Evolutionary conservation across 2,329 filamentous ascomycete genomes (phyloP), one percentile per base, ranked within the genome.

Genomic region (Aspergillus costaricaensis): DNA sequence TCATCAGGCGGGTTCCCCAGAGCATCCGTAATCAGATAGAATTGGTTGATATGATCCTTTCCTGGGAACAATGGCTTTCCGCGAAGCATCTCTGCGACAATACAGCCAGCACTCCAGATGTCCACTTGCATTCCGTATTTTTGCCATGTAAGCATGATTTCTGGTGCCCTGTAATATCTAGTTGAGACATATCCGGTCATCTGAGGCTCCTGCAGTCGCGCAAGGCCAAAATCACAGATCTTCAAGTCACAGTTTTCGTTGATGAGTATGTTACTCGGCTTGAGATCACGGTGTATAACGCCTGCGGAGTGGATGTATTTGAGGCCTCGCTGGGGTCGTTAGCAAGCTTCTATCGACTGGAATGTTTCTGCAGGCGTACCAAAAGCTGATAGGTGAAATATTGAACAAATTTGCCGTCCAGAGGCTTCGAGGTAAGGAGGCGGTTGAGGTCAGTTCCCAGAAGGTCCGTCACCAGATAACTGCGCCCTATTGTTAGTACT

Each of bases 91-190:
- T 99, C 95, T 41, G 95, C 95, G 71, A 98, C 97, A 75, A 99
- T 98, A 80, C 95, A 99, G 62, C 94, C 95, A n/a, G 93, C 94
- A 76, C 94, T 98, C 95, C 95, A 99, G 75, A 99, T 96, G 77
- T 99, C 95, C 60, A 98, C 95, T 81, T 97, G 94, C 43, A 97
- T 88, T 70, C 98, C 94, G 80, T 99, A 98, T 82, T 98, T 98
- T 83, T 99, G 95, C 95, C 95, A 99, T 65, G 95, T 98, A 75
- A 99, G 91, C 95, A 99, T 99, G 76, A 98, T 99, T 79, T 98
- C 95, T 17, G 95, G 95, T 8, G 95, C 95, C 73, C 95, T 88
- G 84, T 99, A 99, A 84, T 98, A 99, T 84, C 95, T 86, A 64
- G 95, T 98, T 47, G 95, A 98, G 63, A 99, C 95, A 75, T 99